These are phyloP conservation scores for Phytophthora multivora DNA, from an alignment of 352 stramenopile genomes.

Conservation along the genomic window DNA sequence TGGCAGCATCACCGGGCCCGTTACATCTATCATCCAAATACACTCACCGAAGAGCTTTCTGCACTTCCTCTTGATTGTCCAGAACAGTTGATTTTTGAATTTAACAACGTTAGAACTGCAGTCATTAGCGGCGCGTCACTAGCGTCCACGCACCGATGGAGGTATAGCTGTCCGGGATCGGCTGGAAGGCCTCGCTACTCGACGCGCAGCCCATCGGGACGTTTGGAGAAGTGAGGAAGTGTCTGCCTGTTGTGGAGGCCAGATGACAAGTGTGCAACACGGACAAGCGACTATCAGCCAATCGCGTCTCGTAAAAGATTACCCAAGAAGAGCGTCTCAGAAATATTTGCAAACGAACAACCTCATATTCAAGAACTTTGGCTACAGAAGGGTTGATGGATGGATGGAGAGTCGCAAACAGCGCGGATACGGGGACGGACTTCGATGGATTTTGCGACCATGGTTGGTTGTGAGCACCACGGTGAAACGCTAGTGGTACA, in stretches of 20 bases:
- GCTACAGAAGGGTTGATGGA: too few species aligned
- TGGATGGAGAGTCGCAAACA: too few species aligned
- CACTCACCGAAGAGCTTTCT: conserved; percentile 44
- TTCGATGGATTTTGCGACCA: too few species aligned
- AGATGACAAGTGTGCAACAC: conserved; percentile 25
- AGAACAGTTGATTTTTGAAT: too few species aligned
- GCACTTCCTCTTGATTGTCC: conserved; percentile 49
- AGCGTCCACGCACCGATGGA: conserved; percentile 34
- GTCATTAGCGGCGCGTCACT: background rate
- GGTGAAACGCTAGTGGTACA: too few species aligned
- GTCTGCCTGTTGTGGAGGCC: conserved; percentile 13
- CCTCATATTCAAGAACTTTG: background rate
- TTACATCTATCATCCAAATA: background rate
- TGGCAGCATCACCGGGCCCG: background rate
- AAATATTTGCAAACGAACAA: conserved; percentile 5
- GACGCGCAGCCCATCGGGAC: conserved; percentile 34
- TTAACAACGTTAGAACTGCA: background rate
- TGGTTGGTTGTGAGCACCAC: too few species aligned
- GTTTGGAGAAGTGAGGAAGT: background rate
- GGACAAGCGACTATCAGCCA: conserved; percentile 31
- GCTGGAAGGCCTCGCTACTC: conserved; percentile 34
- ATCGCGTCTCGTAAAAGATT: conserved; percentile 18
- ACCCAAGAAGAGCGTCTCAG: conserved; percentile 16
- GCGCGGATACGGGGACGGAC: too few species aligned
- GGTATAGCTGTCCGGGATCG: conserved; percentile 38